Evolutionary conservation across 306 rosid genomes (phyloP).

Genomic region (Ormosia emarginata): DNA sequence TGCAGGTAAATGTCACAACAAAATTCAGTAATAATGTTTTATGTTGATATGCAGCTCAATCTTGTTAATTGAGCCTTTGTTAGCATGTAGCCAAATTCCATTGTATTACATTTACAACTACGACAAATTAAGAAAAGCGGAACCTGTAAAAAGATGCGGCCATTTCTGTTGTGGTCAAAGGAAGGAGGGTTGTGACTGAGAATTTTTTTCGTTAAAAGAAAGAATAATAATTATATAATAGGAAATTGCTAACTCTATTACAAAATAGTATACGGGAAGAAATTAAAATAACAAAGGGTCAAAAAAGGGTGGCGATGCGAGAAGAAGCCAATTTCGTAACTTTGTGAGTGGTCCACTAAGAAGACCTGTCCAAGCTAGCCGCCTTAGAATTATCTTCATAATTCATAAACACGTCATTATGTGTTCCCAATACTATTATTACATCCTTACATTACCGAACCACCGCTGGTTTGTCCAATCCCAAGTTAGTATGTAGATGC

Average conservation of each 20-base stretch:
- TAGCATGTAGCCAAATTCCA: background rate
- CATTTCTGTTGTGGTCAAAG: slow-evolving; percentile 4
- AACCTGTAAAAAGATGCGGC: background rate
- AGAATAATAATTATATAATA: background rate
- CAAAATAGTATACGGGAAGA: background rate
- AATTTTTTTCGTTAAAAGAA: background rate
- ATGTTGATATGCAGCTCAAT: background rate
- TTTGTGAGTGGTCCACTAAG: background rate
- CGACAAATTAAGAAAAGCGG: background rate
- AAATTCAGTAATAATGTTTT: no score
- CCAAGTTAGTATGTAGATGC: background rate
- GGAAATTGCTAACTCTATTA: background rate
- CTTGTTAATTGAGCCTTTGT: background rate
- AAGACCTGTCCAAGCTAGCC: background rate
- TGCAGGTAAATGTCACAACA: no score
- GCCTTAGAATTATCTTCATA: slow-evolving; percentile 1
- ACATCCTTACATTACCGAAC: background rate
- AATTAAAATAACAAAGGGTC: slow-evolving; percentile 27
- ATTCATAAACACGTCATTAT: background rate
- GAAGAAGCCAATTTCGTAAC: background rate
- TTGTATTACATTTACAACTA: background rate
- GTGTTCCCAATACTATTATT: background rate
- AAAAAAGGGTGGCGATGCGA: slow-evolving; percentile 36
- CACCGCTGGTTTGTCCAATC: background rate
- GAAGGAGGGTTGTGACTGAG: background rate